A percentile compares a stretch with the other conserved stretches of the same genome.
Conservation (phyloP, 177 flowering plant species). For the Vitis hybrid region DNA sequence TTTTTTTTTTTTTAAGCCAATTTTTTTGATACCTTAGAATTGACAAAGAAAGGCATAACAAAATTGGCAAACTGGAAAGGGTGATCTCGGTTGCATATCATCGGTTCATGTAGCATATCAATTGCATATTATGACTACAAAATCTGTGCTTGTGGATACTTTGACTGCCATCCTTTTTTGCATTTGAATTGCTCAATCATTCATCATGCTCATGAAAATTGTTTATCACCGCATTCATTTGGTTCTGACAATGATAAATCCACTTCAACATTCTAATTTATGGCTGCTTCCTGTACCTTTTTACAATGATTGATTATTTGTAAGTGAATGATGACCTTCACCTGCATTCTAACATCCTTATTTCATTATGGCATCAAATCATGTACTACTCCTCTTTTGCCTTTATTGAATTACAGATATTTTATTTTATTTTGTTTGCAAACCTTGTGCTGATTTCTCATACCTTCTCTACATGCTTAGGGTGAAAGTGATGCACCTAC, state of each 20-base stretch:
- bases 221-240: neutral
- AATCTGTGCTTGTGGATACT: constrained; percentile 1
- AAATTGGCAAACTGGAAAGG: too few species aligned
- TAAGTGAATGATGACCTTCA: neutral
- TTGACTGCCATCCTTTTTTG: neutral
- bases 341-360: neutral
- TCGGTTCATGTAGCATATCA: neutral
- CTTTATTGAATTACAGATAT: neutral
- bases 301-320: neutral
- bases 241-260: neutral
- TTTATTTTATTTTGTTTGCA: neutral
- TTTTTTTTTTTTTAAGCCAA: too few species aligned
- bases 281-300: neutral
- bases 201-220: neutral
- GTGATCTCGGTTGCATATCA: neutral
- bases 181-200: neutral
- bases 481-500: constrained; percentile 86
- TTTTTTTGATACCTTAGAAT: too few species aligned
- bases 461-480: constrained; percentile 28
- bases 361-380: neutral
- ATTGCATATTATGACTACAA: neutral
- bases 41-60: too few species aligned
- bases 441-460: constrained; percentile 7
- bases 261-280: neutral
- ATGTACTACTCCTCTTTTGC: neutral